Evolutionary conservation across 805 yeast genomes (phyloP).

Genomic region (Monosporozyma aerobia): DNA sequence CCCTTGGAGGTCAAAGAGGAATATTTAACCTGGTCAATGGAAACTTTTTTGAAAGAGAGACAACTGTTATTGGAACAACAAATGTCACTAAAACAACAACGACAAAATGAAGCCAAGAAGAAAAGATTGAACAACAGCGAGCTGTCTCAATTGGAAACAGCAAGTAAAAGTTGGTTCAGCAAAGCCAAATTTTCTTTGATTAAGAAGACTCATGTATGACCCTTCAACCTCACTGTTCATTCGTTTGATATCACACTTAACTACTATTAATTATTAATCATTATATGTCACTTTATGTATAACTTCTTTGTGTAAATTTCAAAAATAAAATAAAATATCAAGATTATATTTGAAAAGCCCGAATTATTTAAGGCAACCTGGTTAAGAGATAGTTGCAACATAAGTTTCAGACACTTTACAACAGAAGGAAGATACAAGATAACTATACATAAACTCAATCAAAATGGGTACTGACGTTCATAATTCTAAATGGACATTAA

Average conservation of each 20-base stretch:
- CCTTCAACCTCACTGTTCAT: too few relatives aligned
- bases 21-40: conserved; percentile 4
- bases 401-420: neutral
- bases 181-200: neutral
- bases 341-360: neutral
- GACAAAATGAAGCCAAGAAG: neutral
- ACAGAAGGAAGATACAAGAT: neutral
- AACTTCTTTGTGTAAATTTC: neutral
- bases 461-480: neutral
- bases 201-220: neutral
- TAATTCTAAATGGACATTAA: neutral
- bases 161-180: neutral
- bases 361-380: neutral
- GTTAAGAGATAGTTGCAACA: neutral
- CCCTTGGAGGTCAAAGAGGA: conserved; percentile 1
- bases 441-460: neutral
- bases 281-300: neutral
- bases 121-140: neutral
- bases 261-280: neutral
- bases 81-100: neutral
- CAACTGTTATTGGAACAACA: neutral
- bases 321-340: neutral
- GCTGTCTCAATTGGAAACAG: neutral
- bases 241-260: neutral
- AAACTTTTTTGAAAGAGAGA: conserved; percentile 1